Percentiles rank a stretch among this genome's conserved stretches.
Evolutionary conservation across 2,329 filamentous ascomycete genomes (phyloP).

Genomic region (Cladosporium oxysporum): DNA sequence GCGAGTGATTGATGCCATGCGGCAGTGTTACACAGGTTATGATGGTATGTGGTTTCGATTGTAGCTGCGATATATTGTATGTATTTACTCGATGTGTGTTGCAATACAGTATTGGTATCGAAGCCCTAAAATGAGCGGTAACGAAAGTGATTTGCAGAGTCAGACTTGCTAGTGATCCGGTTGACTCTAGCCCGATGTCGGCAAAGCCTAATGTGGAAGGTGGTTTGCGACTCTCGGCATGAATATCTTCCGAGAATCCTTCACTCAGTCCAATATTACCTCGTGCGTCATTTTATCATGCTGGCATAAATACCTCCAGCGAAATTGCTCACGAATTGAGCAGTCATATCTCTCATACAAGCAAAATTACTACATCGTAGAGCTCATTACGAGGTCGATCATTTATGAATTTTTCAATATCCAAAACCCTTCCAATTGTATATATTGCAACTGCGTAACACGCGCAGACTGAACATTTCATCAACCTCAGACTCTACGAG

Average conservation of each 20-base stretch:
- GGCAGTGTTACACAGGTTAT: constrained; percentile 2
- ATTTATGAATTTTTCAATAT: neutral
- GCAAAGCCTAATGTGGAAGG: neutral
- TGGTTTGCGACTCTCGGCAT: neutral
- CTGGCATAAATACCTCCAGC: neutral
- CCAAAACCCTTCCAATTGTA: neutral
- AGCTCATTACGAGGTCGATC: neutral
- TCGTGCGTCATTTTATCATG: neutral
- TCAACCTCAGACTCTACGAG: neutral
- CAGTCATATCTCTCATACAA: neutral
- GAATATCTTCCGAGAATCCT: neutral
- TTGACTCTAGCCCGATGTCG: constrained; percentile 8
- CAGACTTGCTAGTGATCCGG: constrained; percentile 6
- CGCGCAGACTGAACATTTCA: neutral
- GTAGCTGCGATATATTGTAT: neutral
- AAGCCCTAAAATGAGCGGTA: neutral
- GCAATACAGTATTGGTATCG: neutral
- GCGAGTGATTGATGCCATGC: constrained; percentile 27
- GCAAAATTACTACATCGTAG: neutral
- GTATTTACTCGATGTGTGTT: neutral
- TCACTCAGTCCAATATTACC: neutral
- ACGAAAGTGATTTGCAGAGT: neutral
- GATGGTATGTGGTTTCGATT: neutral
- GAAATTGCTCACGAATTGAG: neutral
- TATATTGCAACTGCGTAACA: neutral